Evolutionary conservation across 208 protist species (phyloP), one percentile per base, ranked within the genome.

Genomic region (Blechomonas ayalai): DNA sequence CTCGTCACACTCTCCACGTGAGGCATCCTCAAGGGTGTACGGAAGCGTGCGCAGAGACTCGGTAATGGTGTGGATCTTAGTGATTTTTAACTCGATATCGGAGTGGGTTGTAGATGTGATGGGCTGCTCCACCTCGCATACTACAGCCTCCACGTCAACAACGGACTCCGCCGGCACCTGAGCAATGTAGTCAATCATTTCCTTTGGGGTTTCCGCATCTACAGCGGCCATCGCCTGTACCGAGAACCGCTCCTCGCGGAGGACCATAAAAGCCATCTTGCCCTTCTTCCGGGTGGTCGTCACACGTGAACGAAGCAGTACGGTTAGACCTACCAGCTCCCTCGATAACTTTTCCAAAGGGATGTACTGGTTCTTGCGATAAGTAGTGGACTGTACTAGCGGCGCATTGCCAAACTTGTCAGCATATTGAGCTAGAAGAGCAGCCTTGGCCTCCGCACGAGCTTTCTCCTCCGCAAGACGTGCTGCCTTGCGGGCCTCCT

Each of bases 1-100:
- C 38, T 89, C 86, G 12, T 80, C 73, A 25, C 67, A 57, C 45
- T 87, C 73, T 33, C 53, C 48, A 36, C 90, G 77, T 19, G 57
- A 59, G 8, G 95, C 89, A 50, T 98, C 96, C 52, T 94, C 87
- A 0, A 97, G 55, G 29, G 92, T 95, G 50, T 96, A 84, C 34
- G 94, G 96, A 8, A 97, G 75, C 47, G 67, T 71, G 36, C 83
- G 73, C 62, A 71, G 64, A 33, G 86, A 82, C 66, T 91, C 81
- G 46, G 86, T 82, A 47, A 94, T 68, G 13, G 69, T 63, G 73
- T 91, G 80, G 27, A 96, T 73, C 44, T 63, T 84, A 26, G 26
- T 24, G 27, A 94, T 69, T 50, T 89, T 65, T 27, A 96, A 67
- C 62, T 96, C 86, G 29, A 92, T 61, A 40, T 73, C 51, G 1